Evolutionary conservation across 2,329 filamentous ascomycete genomes (phyloP), one percentile per base, ranked within the genome.

Genomic region (Aspergillus sp.): DNA sequence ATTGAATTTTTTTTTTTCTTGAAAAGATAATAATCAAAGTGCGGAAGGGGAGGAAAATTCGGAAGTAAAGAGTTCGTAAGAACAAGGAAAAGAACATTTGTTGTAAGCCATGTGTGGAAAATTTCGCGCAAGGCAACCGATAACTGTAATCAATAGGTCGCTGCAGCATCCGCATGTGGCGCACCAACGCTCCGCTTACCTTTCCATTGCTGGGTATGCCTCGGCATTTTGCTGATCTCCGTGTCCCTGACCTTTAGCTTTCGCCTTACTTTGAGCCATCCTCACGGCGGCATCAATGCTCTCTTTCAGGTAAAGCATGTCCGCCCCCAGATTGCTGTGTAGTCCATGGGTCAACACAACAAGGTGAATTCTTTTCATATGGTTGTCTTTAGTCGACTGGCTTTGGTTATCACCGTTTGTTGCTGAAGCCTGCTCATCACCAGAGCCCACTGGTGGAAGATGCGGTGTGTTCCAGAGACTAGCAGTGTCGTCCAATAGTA

Each of bases 231-330:
- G 25, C 4, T 50, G 23, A n/a, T 13, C 15, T 17, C 5, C 25
- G 28, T 19, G 47, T n/a, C 15, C 25, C 30, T 17, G 10, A 19
- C 25, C 12, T 36, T 58, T 59, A 50, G 80, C 81, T 67, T 82
- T 85, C 82, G 72, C 84, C 88, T 9, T 36, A 47, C 59, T 49
- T 19, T 62, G 88, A 28, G 91, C 89, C 72, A 94, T 87, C 68
- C 82, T 89, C 4, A 89, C 89, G 2, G 91, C 88, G 28, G 88
- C 87, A 78, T 99, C 95, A 63, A 99, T 98, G 76, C 92, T 96
- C 77, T 99, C 95, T 73, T 99, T 99, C 74, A 99, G 79, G 73
- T 91, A 99, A 19, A 99, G 82, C 95, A 99, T 97, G 74, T 99
- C 95, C 21, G 92, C 91, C 5, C 95, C 92, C 12, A 97, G 83